These are phyloP conservation scores for Chlorella vulgaris DNA, from an alignment of 139 green algal species.

Conservation along the genomic window DNA sequence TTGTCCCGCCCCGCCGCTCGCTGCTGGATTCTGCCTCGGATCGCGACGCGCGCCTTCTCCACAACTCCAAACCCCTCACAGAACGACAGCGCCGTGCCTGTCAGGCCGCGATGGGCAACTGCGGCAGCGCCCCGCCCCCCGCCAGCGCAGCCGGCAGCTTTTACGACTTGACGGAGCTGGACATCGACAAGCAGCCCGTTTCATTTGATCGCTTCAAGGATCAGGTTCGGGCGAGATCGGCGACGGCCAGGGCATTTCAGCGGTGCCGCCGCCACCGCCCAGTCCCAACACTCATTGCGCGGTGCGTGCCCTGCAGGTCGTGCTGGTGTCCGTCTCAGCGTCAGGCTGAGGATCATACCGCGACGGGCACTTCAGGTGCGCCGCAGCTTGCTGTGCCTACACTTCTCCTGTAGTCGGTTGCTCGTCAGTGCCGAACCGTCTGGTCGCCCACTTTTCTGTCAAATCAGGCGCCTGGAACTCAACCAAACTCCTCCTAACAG, in stretches of 20 bases:
- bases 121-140: neutral
- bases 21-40: no score
- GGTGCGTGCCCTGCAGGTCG: slow-evolving; percentile 29
- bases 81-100: no score
- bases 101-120: neutral
- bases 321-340: slow-evolving; percentile 39
- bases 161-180: slow-evolving; percentile 33
- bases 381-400: neutral
- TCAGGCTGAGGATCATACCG: slow-evolving; percentile 36
- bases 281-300: neutral
- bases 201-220: neutral
- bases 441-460: neutral
- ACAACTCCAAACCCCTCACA: no score
- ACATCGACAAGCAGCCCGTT: slow-evolving; percentile 35
- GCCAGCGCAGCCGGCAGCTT: slow-evolving; percentile 31
- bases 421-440: neutral
- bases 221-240: neutral
- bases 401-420: neutral
- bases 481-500: neutral
- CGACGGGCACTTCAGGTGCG: neutral
- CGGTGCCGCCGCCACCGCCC: neutral
- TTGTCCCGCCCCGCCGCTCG: no score
- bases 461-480: neutral
- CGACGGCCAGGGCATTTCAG: neutral
- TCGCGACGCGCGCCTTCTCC: no score